These are phyloP conservation scores for Metroxylon sagu DNA, from an alignment of 176 grass and related monocot genomes.

Conservation along the genomic window DNA sequence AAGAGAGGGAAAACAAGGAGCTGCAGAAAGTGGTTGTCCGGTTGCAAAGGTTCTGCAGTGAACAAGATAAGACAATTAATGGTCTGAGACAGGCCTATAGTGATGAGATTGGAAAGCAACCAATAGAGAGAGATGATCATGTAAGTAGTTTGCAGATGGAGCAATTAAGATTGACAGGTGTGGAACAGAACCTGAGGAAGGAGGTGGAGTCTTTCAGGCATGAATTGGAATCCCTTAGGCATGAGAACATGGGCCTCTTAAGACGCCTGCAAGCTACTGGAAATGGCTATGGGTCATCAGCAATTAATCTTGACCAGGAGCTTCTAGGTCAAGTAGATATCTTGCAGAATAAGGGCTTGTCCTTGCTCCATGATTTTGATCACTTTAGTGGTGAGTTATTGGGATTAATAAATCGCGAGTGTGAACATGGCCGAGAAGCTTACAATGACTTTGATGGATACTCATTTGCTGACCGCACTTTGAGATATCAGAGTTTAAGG, in stretches of 20 bases:
- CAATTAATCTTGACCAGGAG: conserved; percentile 49
- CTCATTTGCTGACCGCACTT: conserved; percentile 34
- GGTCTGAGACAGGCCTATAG: conserved; percentile 43
- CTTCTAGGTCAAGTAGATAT: conserved; percentile 44
- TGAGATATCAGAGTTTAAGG: conserved; percentile 59
- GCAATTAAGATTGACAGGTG: conserved; percentile 57
- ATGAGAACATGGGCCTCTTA: conserved; percentile 64
- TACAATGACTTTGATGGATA: conserved; percentile 25
- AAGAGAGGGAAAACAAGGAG: conserved; percentile 54
- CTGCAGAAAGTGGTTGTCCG: conserved; percentile 59
- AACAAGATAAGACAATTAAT: conserved; percentile 76
- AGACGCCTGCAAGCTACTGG: conserved; percentile 37
- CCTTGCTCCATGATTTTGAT: conserved; percentile 53
- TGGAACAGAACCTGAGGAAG: conserved; percentile 70
- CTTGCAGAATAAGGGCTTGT: conserved; percentile 57
- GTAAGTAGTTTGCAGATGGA: conserved; percentile 49
- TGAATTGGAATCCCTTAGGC: conserved; percentile 69
- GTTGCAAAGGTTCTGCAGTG: conserved; percentile 56
- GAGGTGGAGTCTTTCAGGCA: conserved; percentile 48
- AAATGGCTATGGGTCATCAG: conserved; percentile 30
- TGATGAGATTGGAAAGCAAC: conserved; percentile 35
- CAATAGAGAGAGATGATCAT: conserved; percentile 25
- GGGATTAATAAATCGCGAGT: conserved; percentile 39
- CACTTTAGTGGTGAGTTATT: conserved; percentile 42
- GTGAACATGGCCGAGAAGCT: conserved; percentile 19